Conservation (phyloP, 306 rosid species). For the Fragaria ananassa region DNA sequence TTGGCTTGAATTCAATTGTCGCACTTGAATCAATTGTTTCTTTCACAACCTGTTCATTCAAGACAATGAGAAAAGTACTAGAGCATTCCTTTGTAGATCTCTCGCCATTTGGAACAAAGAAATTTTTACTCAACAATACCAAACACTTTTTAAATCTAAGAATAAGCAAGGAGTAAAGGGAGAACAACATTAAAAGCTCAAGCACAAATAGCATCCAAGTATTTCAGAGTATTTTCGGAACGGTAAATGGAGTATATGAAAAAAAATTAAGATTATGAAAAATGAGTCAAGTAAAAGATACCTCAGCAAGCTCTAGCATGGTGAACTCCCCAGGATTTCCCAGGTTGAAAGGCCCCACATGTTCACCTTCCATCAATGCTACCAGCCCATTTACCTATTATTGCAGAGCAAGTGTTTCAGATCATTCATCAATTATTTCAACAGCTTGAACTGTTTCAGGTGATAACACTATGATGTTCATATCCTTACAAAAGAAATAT, state of each 20-base stretch:
- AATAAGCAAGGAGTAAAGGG: background rate
- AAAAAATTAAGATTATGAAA: background rate
- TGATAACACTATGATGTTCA: background rate
- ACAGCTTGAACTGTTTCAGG: background rate
- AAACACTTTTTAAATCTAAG: background rate
- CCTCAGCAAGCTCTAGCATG: constrained; percentile 95
- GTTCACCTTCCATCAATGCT: constrained; percentile 90
- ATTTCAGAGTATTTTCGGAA: background rate
- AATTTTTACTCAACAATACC: background rate
- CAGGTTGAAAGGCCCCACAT: constrained; percentile 89
- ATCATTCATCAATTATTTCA: background rate
- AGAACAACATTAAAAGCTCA: background rate
- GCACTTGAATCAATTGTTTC: constrained; percentile 92
- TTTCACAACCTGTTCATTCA: constrained; percentile 74
- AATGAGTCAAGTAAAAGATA: constrained; percentile 22
- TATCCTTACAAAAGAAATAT: background rate
- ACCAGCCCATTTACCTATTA: constrained; percentile 80
- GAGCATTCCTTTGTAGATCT: constrained; percentile 7
- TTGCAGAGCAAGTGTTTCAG: constrained; percentile 9
- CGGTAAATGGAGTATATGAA: background rate
- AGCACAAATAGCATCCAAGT: background rate
- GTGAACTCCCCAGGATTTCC: constrained; percentile 99
- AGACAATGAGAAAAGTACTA: constrained; percentile 11
- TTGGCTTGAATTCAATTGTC: constrained; percentile 76
- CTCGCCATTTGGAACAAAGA: background rate